These are phyloP conservation scores for Metschnikowia gruessii DNA, from an alignment of 805 yeast species.

Conservation along the genomic window DNA sequence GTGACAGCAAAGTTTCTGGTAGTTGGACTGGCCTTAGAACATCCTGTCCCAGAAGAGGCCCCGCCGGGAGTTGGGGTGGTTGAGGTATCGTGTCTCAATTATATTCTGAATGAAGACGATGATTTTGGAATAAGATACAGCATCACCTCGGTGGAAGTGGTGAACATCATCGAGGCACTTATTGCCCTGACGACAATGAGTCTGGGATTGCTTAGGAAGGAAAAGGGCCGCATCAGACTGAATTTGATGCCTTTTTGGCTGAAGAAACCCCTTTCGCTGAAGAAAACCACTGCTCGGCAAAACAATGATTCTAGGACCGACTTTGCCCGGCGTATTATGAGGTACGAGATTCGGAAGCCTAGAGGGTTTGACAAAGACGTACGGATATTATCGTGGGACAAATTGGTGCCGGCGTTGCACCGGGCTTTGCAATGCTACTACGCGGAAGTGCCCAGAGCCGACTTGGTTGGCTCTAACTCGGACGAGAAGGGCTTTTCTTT, in stretches of 20 bases:
- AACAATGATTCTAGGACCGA: slow-evolving; percentile 27
- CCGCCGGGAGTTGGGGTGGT: slow-evolving; percentile 47
- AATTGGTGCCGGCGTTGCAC: slow-evolving; percentile 54
- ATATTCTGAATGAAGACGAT: slow-evolving; percentile 31
- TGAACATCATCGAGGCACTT: slow-evolving; percentile 59
- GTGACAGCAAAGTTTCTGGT: slow-evolving; percentile 50
- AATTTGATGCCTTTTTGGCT: slow-evolving; percentile 69
- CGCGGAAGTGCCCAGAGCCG: slow-evolving; percentile 47
- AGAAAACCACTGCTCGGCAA: slow-evolving; percentile 26
- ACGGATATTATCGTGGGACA: slow-evolving; percentile 59
- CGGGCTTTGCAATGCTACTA: slow-evolving; percentile 67
- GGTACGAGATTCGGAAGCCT: slow-evolving; percentile 59
- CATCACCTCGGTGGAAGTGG: slow-evolving; percentile 65
- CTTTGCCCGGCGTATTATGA: slow-evolving; percentile 63
- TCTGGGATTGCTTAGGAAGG: slow-evolving; percentile 53
- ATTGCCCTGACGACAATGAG: slow-evolving; percentile 49
- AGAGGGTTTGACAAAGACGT: slow-evolving; percentile 70
- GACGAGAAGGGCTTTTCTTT: background rate
- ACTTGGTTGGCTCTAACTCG: slow-evolving; percentile 1
- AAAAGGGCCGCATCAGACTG: slow-evolving; percentile 63
- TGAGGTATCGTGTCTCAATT: slow-evolving; percentile 60
- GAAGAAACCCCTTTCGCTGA: slow-evolving; percentile 53
- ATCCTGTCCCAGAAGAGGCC: slow-evolving; percentile 40
- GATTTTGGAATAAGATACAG: slow-evolving; percentile 35
- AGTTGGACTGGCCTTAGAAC: slow-evolving; percentile 46